Percentiles rank a stretch among this genome's conserved stretches.
phyloP scores from a whole-genome alignment of 2,329 filamentous ascomycete genomes.

The Sporothrix humicola region DNA sequence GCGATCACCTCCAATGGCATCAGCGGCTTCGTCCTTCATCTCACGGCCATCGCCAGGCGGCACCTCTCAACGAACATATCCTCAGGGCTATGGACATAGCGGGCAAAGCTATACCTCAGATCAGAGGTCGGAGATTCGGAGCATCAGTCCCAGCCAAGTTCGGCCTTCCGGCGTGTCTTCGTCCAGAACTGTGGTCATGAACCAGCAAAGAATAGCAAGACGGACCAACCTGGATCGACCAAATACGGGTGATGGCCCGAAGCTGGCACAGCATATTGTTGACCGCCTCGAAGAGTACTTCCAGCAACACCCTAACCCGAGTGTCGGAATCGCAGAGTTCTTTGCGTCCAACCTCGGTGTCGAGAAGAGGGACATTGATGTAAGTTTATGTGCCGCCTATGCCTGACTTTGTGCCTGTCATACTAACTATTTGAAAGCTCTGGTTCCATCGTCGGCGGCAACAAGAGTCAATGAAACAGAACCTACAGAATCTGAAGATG shows the following conservation, averaged over 20 bases:
- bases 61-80: background rate
- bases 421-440: conserved; percentile 29
- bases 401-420: background rate
- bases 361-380: conserved; percentile 56
- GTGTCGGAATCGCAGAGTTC: conserved; percentile 57
- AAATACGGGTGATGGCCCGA: conserved; percentile 51
- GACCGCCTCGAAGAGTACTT: conserved; percentile 61
- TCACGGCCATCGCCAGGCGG: conserved; percentile 7
- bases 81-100: background rate
- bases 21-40: conserved; percentile 4
- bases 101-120: conserved; percentile 34
- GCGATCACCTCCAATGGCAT: conserved; percentile 1
- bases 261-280: conserved; percentile 57
- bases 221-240: conserved; percentile 48
- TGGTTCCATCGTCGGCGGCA: conserved; percentile 63
- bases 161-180: background rate
- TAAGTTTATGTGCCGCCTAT: background rate
- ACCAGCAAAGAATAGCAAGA: conserved; percentile 52
- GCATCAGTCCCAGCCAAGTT: conserved; percentile 34
- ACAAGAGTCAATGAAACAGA: conserved; percentile 53
- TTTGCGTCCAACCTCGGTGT: conserved; percentile 61
- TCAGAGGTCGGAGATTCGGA: conserved; percentile 31
- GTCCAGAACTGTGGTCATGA: conserved; percentile 50
- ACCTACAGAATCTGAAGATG: conserved; percentile 53
- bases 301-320: conserved; percentile 54